Conservation (phyloP, 257 asterid species). For the Ocimum tenuiflorum region DNA sequence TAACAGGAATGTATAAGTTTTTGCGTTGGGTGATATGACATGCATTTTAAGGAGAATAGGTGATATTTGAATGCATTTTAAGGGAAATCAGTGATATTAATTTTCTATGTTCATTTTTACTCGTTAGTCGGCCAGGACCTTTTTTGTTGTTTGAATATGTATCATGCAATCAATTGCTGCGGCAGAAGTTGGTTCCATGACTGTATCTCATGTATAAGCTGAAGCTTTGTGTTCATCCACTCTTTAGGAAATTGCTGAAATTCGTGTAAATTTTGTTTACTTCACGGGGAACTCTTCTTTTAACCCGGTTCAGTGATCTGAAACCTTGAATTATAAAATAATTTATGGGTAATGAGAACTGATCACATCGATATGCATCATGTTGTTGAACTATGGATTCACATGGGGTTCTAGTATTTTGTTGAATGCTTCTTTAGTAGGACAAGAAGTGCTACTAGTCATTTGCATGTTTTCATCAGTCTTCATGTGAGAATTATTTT, state of each 20-base stretch:
- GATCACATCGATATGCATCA: neutral
- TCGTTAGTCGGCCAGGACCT: neutral
- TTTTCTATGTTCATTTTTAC: too few relatives aligned
- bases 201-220: neutral
- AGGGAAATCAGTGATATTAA: too few relatives aligned
- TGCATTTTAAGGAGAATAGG: too few relatives aligned
- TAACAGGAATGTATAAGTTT: neutral
- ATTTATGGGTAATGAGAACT: neutral
- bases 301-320: slow-evolving; percentile 1
- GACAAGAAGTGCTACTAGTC: neutral
- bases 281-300: neutral
- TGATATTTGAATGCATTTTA: too few relatives aligned
- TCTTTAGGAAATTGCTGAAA: neutral
- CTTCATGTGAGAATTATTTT: neutral
- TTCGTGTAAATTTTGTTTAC: neutral
- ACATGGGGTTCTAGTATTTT: neutral
- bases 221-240: slow-evolving; percentile 4
- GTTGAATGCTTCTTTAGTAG: neutral
- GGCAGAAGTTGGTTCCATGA: slow-evolving; percentile 4
- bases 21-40: neutral
- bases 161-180: neutral
- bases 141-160: neutral
- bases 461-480: neutral
- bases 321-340: neutral
- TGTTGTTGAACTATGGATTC: neutral